A percentile compares a stretch with the other conserved stretches of the same genome.
phyloP scores from a whole-genome alignment of 2,329 filamentous ascomycete species.

The Penicillium sp. region DNA sequence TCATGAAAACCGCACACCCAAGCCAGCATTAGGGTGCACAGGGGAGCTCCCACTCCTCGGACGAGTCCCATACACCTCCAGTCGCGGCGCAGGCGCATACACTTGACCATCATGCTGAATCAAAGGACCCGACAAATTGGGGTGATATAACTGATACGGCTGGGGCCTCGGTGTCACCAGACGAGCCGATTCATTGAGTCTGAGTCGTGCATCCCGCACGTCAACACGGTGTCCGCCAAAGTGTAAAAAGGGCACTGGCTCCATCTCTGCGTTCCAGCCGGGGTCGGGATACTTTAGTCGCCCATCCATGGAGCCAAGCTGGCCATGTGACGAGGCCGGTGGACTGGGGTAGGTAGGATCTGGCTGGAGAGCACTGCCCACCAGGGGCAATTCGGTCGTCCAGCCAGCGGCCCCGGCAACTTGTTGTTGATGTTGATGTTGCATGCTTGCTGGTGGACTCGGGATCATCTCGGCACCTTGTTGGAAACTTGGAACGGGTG shows the following conservation, averaged over 20 bases:
- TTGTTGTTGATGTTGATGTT: conserved; percentile 14
- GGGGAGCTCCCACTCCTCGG: conserved; percentile 30
- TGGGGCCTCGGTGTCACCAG: conserved; percentile 16
- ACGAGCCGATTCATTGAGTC: conserved; percentile 16
- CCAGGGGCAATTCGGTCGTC: conserved; percentile 11
- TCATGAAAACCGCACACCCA: conserved; percentile 15
- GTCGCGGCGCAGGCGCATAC: conserved; percentile 10
- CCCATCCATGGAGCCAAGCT: conserved; percentile 19
- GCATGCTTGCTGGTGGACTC: conserved; percentile 8
- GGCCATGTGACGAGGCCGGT: conserved; percentile 4
- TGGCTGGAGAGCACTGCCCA: conserved; percentile 13
- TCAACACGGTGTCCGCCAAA: conserved; percentile 27
- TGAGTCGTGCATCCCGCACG: conserved; percentile 23
- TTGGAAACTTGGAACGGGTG: conserved; percentile 16
- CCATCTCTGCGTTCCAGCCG: conserved; percentile 14
- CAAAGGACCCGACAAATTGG: conserved; percentile 25
- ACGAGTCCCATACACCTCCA: conserved; percentile 17
- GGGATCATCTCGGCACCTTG: conserved; percentile 8
- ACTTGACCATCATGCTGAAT: conserved; percentile 17
- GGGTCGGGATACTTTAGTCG: conserved; percentile 9
- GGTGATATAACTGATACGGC: conserved; percentile 23
- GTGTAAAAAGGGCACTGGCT: conserved; percentile 14
- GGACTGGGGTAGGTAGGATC: conserved; percentile 16
- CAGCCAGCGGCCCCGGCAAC: conserved; percentile 17
- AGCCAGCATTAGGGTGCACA: conserved; percentile 16